Conservation (phyloP, 2,329 filamentous ascomycete genomes). For the Colletotrichum somersetense region DNA sequence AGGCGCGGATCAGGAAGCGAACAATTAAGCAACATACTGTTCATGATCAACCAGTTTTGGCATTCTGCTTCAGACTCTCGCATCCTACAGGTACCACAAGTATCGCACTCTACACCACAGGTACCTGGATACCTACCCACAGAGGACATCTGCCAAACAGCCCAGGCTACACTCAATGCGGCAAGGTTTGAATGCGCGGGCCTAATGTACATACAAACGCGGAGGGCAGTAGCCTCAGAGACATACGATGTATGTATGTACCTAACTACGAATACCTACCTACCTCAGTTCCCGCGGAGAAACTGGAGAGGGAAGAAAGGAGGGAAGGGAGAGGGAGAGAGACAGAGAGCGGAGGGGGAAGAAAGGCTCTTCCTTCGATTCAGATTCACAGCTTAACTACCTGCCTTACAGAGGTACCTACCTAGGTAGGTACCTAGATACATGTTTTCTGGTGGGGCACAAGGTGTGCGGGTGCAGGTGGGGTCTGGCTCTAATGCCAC, state of each 20-base stretch:
- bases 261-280: too few species aligned
- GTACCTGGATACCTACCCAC: too few species aligned
- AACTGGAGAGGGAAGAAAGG: not conserved
- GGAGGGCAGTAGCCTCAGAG: not conserved
- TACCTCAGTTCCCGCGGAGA: too few species aligned
- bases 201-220: too few species aligned
- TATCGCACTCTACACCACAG: not conserved
- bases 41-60: too few species aligned
- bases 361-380: slow-evolving; percentile 12
- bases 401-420: too few species aligned
- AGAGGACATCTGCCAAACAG: not conserved
- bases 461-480: not conserved
- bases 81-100: too few species aligned
- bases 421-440: not conserved
- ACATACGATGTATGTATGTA: too few species aligned
- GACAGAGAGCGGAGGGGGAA: not conserved
- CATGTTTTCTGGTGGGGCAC: not conserved
- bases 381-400: slow-evolving; percentile 11
- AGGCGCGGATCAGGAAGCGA: too few species aligned
- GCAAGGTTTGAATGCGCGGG: slow-evolving; percentile 28
- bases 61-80: too few species aligned
- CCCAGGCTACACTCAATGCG: slow-evolving; percentile 5
- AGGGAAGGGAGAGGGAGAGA: not conserved
- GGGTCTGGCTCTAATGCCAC: slow-evolving; percentile 14
- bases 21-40: too few species aligned